Evolutionary conservation across 768 basidiomycete genomes (phyloP), one percentile per base, ranked within the genome.

Genomic region (Russula emetica): DNA sequence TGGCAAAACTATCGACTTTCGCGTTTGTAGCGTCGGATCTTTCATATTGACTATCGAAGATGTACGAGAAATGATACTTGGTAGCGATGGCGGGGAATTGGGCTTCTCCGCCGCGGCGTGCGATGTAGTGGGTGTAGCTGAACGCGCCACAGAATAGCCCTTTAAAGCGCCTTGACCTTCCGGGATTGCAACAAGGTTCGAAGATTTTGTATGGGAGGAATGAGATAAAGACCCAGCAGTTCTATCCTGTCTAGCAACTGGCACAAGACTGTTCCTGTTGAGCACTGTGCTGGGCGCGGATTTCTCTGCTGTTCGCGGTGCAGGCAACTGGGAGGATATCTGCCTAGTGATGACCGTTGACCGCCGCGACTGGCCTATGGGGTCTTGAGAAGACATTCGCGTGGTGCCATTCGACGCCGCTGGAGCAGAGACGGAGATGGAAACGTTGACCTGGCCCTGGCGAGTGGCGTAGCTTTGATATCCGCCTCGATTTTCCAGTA

Each of bases 201-300:
- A 42, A 3, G 42, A 51, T 18, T 52, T 53, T 20, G 32, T 20
- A 9, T 22, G 22, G 28, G 7, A 40, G 18, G 42, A 16, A 54
- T 40, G 34, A 42, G 36, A 32, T 44, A 38, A 36, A 3, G 32
- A 22, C n/a, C 6, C 52, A 9, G 22, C 3, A 13, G 40, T 20
- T 20, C 18, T 59, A 16, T 63, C 57, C 44, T 63, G 57, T 22
- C 51, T 34, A 11, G 44, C 2, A 42, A 47, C 38, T 14, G 56
- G 9, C n/a, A 14, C 38, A 20, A 40, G 26, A 54, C 22, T 49
- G n/a, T 9, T 55, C 53, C 53, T 49, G 11, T 22, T 42, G 14
- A 7, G 38, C 5, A 22, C 32, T n/a, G 54, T 26, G 28, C 18
- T 11, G 6, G 8, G 22, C 16, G 30, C n/a, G 16, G 47, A 6